Percentiles rank a stretch among this genome's conserved stretches.
phyloP scores from a whole-genome alignment of 2,329 filamentous ascomycete genomes.

The Fusarium denticulatum region DNA sequence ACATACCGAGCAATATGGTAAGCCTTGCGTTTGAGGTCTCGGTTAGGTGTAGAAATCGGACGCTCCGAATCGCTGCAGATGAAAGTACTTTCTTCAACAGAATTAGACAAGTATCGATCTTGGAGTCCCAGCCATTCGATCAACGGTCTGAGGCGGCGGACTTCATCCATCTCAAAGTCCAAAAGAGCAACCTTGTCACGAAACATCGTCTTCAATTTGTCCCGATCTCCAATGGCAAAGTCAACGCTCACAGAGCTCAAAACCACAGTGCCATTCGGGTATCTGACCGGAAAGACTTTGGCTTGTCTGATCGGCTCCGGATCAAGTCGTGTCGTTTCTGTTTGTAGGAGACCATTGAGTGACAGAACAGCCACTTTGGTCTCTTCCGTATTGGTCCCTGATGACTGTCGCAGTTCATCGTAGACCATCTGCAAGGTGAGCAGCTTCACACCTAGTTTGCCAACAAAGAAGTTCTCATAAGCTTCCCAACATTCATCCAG shows the following conservation, averaged over 20 bases:
- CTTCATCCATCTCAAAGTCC: slow-evolving; percentile 25
- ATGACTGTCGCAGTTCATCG: slow-evolving; percentile 18
- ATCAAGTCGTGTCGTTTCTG: not conserved
- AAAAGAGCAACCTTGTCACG: slow-evolving; percentile 8
- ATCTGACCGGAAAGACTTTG: slow-evolving; percentile 20
- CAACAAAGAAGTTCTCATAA: slow-evolving; percentile 18
- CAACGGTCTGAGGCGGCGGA: slow-evolving; percentile 9
- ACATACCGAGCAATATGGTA: slow-evolving; percentile 23
- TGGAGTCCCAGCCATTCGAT: slow-evolving; percentile 17
- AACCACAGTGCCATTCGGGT: not conserved
- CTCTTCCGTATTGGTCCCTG: not conserved
- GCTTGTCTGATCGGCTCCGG: slow-evolving; percentile 17
- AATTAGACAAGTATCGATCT: slow-evolving; percentile 16
- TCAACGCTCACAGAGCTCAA: slow-evolving; percentile 6
- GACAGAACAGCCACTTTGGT: slow-evolving; percentile 12
- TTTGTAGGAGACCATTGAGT: slow-evolving; percentile 5
- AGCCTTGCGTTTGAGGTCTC: slow-evolving; percentile 20
- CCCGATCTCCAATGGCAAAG: slow-evolving; percentile 27
- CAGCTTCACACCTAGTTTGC: slow-evolving; percentile 18
- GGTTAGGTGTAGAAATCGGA: slow-evolving; percentile 2
- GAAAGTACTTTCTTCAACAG: slow-evolving; percentile 9
- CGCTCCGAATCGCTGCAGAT: not conserved
- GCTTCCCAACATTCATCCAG: slow-evolving; percentile 6
- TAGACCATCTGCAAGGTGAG: slow-evolving; percentile 22
- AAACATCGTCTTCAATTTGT: slow-evolving; percentile 6